These are phyloP conservation scores for Shiraia sp. DNA, from an alignment of 2,329 filamentous ascomycete genomes.

Conservation along the genomic window DNA sequence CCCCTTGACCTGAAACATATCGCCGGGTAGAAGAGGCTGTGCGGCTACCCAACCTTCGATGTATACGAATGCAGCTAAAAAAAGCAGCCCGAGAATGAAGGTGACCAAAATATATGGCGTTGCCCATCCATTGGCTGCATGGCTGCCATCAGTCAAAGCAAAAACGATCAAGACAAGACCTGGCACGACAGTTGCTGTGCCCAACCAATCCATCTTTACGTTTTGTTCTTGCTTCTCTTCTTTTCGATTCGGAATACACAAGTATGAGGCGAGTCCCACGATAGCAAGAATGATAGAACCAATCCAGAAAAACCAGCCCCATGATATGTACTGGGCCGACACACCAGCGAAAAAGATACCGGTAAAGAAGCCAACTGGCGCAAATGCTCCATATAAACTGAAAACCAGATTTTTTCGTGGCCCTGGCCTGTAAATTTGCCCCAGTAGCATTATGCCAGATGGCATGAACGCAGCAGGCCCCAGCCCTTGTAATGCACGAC, in stretches of 20 bases:
- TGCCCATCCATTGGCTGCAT: slow-evolving; percentile 70
- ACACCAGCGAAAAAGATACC: slow-evolving; percentile 44
- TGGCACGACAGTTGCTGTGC: slow-evolving; percentile 39
- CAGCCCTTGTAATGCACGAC: slow-evolving; percentile 74
- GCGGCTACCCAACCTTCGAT: slow-evolving; percentile 72
- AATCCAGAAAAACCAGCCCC: slow-evolving; percentile 43
- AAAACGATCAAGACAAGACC: slow-evolving; percentile 73
- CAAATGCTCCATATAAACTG: slow-evolving; percentile 61
- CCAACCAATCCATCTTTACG: slow-evolving; percentile 45
- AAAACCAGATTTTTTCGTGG: slow-evolving; percentile 70
- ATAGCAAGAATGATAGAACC: slow-evolving; percentile 39
- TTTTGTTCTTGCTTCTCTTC: slow-evolving; percentile 12
- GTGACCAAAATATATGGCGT: slow-evolving; percentile 72
- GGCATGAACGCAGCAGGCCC: slow-evolving; percentile 74
- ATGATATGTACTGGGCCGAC: slow-evolving; percentile 32
- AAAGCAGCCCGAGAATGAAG: slow-evolving; percentile 64
- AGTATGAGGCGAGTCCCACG: slow-evolving; percentile 31
- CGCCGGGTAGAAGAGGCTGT: slow-evolving; percentile 70
- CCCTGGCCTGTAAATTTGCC: slow-evolving; percentile 66
- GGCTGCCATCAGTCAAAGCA: slow-evolving; percentile 72
- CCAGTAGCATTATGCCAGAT: slow-evolving; percentile 68
- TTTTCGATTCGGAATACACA: slow-evolving; percentile 33
- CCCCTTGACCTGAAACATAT: slow-evolving; percentile 70
- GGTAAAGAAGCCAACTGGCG: slow-evolving; percentile 52
- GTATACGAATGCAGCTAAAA: slow-evolving; percentile 66